Evolutionary conservation across 176 grass and related monocot species (phyloP), one percentile per base, ranked within the genome.

Genomic region (Musa beccarii): DNA sequence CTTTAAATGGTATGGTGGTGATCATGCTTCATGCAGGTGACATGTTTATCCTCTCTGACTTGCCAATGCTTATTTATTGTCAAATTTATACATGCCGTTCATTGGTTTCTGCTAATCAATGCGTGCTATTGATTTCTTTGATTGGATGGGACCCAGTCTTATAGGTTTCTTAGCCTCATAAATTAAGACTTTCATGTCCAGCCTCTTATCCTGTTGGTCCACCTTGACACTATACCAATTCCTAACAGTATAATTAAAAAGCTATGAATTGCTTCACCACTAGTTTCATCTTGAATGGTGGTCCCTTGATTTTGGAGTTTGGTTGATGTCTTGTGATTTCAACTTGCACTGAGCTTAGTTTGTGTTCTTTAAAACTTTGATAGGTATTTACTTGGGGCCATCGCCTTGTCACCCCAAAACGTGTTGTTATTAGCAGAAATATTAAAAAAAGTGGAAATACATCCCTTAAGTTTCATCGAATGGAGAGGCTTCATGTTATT

Each of bases 381-480:
- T 73, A 98, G 95, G 95, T 95, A 54, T 92, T 95, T 81, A 89
- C 91, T 79, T 99, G 96, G 96, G 96, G 96, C 14, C 91, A 99
- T 89, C 88, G 91, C 11, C 86, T 92, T 1, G 91, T 99, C 74
- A 99, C 86, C n/a, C 91, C 96, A 51, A 89, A 79, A 11, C 96
- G 96, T 70, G 91, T 92, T 77, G 81, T 99, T 71, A 81, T 99
- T 64, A 71, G 86, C 71, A 91, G 89, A 84, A 91, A 83, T 80
- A 79, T 92, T 77, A 99, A 88, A 80, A 99, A 99, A 79, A 84
- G 83, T 79, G 91, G 89, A 83, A 95, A 87, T 81, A 87, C 85
- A 88, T 88, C 84, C n/a, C 28, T 99, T 72, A 99, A 99, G 78
- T 95, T 99, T 76, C 91, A 99, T 63, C 80, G 89, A 54, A 89